These are phyloP conservation scores for Pseudogymnoascus sp. DNA, from an alignment of 2,329 filamentous ascomycete genomes.

Conservation along the genomic window DNA sequence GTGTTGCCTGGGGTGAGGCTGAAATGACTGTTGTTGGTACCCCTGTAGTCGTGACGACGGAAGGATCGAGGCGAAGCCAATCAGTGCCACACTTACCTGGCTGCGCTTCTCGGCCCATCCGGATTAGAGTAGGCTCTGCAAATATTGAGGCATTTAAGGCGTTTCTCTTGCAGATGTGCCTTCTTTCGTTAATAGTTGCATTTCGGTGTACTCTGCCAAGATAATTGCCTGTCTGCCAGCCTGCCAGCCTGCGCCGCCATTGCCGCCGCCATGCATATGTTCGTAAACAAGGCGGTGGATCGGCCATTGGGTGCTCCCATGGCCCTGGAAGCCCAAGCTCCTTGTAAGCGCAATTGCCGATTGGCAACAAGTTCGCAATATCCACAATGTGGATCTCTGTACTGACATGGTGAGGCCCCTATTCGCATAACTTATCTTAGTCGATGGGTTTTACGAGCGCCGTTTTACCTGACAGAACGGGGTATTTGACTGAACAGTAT, in stretches of 20 bases:
- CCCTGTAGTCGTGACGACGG: background rate
- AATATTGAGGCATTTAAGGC: background rate
- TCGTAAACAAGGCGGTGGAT: background rate
- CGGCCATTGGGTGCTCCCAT: background rate
- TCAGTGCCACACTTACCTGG: background rate
- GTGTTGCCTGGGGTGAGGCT: background rate
- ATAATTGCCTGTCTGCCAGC: background rate
- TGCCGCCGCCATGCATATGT: background rate
- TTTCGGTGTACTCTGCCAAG: background rate
- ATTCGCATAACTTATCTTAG: background rate
- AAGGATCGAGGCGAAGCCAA: background rate
- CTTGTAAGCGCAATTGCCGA: background rate
- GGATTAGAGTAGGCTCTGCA: background rate
- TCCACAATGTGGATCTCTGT: background rate
- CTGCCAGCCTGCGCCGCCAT: background rate
- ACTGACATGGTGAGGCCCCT: background rate
- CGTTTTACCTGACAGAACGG: background rate
- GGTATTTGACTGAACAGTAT: background rate
- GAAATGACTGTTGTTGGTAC: background rate
- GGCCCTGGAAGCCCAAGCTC: background rate
- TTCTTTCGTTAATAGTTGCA: background rate
- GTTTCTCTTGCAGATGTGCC: background rate
- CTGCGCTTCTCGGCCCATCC: background rate
- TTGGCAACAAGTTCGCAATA: background rate
- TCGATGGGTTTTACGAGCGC: background rate